A percentile compares a stretch with the other conserved stretches of the same genome.
These are phyloP conservation scores for Pittosporum tobira DNA, from an alignment of 129 eudicot genomes.

Conservation along the genomic window DNA sequence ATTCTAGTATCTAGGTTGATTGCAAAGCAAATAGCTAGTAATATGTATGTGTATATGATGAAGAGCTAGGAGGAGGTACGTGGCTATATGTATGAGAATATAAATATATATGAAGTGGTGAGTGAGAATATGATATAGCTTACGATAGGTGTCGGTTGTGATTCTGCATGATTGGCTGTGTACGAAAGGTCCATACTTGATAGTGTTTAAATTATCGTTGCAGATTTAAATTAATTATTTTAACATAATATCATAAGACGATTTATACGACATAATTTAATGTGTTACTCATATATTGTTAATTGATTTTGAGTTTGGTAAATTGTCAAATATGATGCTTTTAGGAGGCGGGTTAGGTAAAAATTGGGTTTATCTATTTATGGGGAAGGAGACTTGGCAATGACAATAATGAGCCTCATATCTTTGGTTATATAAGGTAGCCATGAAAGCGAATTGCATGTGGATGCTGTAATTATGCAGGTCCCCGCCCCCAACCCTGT, in stretches of 20 bases:
- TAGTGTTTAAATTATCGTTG: too few relatives aligned
- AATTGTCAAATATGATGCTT: too few relatives aligned
- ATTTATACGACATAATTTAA: too few relatives aligned
- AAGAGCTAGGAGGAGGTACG: too few relatives aligned
- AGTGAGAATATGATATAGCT: not conserved
- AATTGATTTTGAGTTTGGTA: too few relatives aligned
- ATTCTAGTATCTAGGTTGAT: too few relatives aligned
- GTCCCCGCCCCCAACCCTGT: constrained; percentile 5
- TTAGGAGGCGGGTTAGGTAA: constrained; percentile 18
- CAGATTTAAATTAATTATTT: too few relatives aligned
- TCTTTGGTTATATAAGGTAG: constrained; percentile 11
- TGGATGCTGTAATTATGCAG: constrained; percentile 27
- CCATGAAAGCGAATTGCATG: constrained; percentile 31
- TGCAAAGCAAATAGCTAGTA: too few relatives aligned
- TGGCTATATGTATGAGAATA: too few relatives aligned
- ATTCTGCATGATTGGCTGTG: not conserved
- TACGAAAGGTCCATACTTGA: constrained; percentile 3
- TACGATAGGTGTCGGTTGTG: not conserved
- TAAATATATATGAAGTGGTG: not conserved
- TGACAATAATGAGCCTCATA: constrained; percentile 16
- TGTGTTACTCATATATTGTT: too few relatives aligned
- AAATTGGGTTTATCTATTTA: constrained; percentile 14
- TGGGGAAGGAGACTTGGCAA: constrained; percentile 22
- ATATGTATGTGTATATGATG: too few relatives aligned
- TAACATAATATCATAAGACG: too few relatives aligned